Conservation (phyloP, 23 red algal species). For the Gracilaria domingensis region DNA sequence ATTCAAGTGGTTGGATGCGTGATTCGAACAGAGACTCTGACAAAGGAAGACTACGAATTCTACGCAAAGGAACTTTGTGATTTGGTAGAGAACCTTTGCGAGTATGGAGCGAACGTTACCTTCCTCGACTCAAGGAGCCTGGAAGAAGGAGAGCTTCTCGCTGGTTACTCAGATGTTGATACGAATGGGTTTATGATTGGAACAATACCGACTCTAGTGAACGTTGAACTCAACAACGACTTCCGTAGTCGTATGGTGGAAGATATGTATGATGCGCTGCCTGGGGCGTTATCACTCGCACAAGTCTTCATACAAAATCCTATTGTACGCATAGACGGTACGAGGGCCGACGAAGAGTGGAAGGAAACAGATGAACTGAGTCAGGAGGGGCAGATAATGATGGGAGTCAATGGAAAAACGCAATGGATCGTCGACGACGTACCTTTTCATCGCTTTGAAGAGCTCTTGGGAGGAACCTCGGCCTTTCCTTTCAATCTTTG, state of each 20-base stretch:
- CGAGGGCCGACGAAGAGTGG: not conserved
- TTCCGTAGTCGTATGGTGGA: not conserved
- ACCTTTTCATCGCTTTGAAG: not conserved
- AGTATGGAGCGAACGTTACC: not conserved
- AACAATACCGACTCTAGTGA: not conserved
- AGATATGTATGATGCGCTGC: not conserved
- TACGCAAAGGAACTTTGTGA: not conserved
- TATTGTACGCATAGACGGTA: not conserved
- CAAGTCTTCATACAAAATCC: not conserved
- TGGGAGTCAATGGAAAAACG: not conserved
- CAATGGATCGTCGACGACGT: not conserved
- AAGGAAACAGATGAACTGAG: not conserved
- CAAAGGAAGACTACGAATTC: not conserved
- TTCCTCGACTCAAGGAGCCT: not conserved
- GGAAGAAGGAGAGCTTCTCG: not conserved
- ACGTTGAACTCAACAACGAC: not conserved
- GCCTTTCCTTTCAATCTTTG: not conserved
- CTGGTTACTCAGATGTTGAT: not conserved
- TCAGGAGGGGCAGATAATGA: not conserved
- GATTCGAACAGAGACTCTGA: not conserved
- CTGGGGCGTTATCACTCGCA: not conserved
- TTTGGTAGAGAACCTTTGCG: not conserved
- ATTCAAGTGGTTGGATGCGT: not conserved
- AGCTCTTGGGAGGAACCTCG: not conserved
- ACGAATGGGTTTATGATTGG: not conserved